Evolutionary conservation across 2,329 filamentous ascomycete species (phyloP).

Genomic region (Clonostachys rosea): DNA sequence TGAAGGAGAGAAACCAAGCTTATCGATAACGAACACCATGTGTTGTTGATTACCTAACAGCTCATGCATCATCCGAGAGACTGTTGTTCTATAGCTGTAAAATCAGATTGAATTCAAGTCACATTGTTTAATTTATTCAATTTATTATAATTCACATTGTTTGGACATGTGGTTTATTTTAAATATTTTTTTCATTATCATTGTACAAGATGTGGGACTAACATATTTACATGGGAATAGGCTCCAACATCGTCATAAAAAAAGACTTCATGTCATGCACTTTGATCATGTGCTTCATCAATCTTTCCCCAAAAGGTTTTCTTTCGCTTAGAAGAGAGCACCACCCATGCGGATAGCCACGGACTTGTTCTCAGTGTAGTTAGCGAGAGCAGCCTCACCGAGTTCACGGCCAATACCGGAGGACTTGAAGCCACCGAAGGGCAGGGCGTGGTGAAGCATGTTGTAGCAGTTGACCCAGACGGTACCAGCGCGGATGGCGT

Average conservation of each 20-base stretch:
- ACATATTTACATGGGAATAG: no score
- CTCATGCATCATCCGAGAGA: no score
- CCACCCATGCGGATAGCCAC: constrained; percentile 44
- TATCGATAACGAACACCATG: no score
- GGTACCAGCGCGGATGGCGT: constrained; percentile 63
- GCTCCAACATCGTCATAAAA: no score
- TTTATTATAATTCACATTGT: not conserved
- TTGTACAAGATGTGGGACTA: not conserved
- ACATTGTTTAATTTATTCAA: not conserved
- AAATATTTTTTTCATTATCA: not conserved
- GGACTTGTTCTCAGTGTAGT: constrained; percentile 67
- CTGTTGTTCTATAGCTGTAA: not conserved
- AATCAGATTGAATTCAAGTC: not conserved
- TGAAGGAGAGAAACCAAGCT: no score
- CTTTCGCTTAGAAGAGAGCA: constrained; percentile 9
- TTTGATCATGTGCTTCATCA: constrained; percentile 1
- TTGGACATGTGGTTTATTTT: not conserved
- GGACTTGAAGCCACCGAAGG: constrained; percentile 76
- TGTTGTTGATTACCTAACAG: no score
- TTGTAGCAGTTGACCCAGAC: constrained; percentile 42
- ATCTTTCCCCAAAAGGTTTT: not conserved
- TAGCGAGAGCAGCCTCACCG: constrained; percentile 60
- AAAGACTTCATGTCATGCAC: no score
- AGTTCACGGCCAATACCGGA: constrained; percentile 74
- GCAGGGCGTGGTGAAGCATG: constrained; percentile 49